These are phyloP conservation scores for Mikania micrantha DNA, from an alignment of 129 eudicot genomes.

Conservation along the genomic window DNA sequence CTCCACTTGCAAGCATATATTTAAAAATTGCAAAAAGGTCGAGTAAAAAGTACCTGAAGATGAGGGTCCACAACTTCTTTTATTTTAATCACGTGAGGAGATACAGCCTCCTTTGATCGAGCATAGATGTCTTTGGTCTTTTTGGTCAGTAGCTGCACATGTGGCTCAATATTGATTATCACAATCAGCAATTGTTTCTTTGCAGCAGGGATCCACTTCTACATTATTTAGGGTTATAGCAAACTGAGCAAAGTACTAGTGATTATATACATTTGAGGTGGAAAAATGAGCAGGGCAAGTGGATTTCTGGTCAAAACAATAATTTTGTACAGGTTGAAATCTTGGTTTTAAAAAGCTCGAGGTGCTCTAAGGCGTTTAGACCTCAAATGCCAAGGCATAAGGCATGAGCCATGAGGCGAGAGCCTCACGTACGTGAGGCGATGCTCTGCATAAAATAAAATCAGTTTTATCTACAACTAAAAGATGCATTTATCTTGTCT, in stretches of 20 bases:
- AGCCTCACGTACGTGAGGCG: no score
- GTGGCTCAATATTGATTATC: constrained; percentile 31
- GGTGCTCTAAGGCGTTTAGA: no score
- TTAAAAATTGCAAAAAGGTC: background rate
- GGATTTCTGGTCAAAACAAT: background rate
- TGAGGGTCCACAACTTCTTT: constrained; percentile 52
- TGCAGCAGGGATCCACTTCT: constrained; percentile 56
- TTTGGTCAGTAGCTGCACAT: constrained; percentile 31
- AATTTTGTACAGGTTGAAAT: background rate
- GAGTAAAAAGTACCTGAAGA: constrained; percentile 40
- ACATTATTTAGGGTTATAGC: background rate
- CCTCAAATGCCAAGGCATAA: no score
- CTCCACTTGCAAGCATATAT: no score
- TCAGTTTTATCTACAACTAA: no score
- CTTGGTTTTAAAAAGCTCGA: no score
- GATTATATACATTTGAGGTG: background rate
- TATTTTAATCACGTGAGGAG: constrained; percentile 48
- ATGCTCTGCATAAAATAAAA: no score
- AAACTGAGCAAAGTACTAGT: background rate
- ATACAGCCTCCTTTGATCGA: constrained; percentile 37
- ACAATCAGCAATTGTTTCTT: constrained; percentile 41
- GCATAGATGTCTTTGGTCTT: constrained; percentile 36
- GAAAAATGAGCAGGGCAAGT: background rate
- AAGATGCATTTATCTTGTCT: no score
- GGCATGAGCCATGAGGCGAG: no score